A percentile compares a stretch with the other conserved stretches of the same genome.
Evolutionary conservation across 2,329 filamentous ascomycete genomes (phyloP).

Genomic region (Zymoseptoria ardabiliae): DNA sequence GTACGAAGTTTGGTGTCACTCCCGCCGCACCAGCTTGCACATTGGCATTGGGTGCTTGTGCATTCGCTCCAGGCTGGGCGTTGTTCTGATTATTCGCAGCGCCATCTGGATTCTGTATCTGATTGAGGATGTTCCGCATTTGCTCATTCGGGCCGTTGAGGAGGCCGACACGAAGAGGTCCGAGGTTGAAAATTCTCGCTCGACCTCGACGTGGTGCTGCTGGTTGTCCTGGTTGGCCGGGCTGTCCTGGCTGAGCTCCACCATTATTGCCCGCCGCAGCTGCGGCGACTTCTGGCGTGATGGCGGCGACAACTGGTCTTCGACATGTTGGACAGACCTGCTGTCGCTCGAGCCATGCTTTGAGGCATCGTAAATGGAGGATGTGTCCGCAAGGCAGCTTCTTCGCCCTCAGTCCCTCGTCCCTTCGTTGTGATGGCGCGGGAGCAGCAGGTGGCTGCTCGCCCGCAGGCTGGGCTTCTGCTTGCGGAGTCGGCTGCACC

Average conservation of each 20-base stretch:
- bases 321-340: conserved; percentile 96
- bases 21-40: conserved; percentile 10
- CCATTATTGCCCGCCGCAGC: conserved; percentile 8
- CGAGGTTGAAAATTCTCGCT: conserved; percentile 56
- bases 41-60: conserved; percentile 11
- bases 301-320: conserved; percentile 54
- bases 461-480: conserved; percentile 25
- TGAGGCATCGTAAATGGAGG: conserved; percentile 85
- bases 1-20: conserved; percentile 1
- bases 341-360: conserved; percentile 94
- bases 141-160: conserved; percentile 46
- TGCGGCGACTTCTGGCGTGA: conserved; percentile 9
- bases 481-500: conserved; percentile 45
- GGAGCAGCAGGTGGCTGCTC: conserved; percentile 23
- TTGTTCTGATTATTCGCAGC: conserved; percentile 12
- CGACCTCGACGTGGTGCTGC: conserved; percentile 32
- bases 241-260: conserved; percentile 10
- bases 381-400: conserved; percentile 96
- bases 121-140: conserved; percentile 37
- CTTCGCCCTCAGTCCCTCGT: conserved; percentile 82
- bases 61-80: conserved; percentile 34
- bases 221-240: conserved; percentile 28
- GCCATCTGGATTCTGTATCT: conserved; percentile 21
- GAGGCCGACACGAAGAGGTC: conserved; percentile 68
- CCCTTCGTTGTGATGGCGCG: conserved; percentile 42